A percentile compares a stretch with the other conserved stretches of the same genome.
Evolutionary conservation across 768 basidiomycete species (phyloP).

Genomic region (Leccinellum rugosiceps): DNA sequence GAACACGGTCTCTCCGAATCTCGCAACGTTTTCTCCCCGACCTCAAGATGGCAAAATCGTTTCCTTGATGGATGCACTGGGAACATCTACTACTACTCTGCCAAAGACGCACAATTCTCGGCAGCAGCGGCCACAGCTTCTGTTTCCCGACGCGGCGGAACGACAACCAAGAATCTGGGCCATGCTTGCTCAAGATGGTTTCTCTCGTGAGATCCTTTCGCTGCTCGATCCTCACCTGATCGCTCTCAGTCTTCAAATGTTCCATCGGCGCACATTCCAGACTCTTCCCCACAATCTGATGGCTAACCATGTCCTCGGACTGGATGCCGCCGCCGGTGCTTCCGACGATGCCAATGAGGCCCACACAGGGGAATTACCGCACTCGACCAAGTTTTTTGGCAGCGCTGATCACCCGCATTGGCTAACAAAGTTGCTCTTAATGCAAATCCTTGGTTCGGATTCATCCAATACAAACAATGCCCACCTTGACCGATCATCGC

Average conservation of each 20-base stretch:
- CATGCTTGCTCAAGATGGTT: slow-evolving; percentile 58
- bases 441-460: slow-evolving; percentile 68
- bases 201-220: slow-evolving; percentile 65
- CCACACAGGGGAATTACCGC: slow-evolving; percentile 6
- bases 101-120: slow-evolving; percentile 23
- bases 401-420: slow-evolving; percentile 73
- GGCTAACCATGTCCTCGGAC: slow-evolving; percentile 40
- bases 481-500: slow-evolving; percentile 41
- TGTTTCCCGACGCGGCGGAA: slow-evolving; percentile 21
- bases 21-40: slow-evolving; percentile 52
- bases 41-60: slow-evolving; percentile 42
- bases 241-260: slow-evolving; percentile 59
- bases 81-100: slow-evolving; percentile 19
- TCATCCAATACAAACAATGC: slow-evolving; percentile 33
- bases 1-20: slow-evolving; percentile 38
- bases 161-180: slow-evolving; percentile 43
- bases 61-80: slow-evolving; percentile 48
- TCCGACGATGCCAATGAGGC: slow-evolving; percentile 4
- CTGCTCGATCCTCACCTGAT: slow-evolving; percentile 59
- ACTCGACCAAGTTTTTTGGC: slow-evolving; percentile 51
- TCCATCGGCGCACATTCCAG: slow-evolving; percentile 54
- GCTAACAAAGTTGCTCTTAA: slow-evolving; percentile 69
- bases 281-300: slow-evolving; percentile 52
- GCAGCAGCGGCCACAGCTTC: slow-evolving; percentile 23
- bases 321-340: slow-evolving; percentile 19